Percentiles rank a stretch among this genome's conserved stretches.
Conservation (phyloP, 345 rosid genomes). For the Excoecaria agallocha region DNA sequence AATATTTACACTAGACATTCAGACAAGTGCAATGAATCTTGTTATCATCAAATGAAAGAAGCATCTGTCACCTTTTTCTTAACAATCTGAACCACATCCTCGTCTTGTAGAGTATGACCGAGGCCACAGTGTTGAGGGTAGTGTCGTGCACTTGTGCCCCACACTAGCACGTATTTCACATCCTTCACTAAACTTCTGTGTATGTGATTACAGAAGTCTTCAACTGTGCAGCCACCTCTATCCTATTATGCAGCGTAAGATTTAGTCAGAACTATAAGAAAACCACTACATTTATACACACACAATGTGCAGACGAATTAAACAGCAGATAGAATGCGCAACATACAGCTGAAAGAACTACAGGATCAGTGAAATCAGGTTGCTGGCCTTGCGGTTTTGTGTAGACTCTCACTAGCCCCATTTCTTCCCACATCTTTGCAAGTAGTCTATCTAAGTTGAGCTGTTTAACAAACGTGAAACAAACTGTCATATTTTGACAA, state of each 20-base stretch:
- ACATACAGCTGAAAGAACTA: constrained; percentile 86
- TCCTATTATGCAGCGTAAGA: constrained; percentile 46
- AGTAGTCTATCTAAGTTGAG: constrained; percentile 96
- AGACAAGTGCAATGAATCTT: not conserved
- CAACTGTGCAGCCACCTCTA: constrained; percentile 94
- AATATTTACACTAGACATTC: not conserved
- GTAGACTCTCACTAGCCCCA: constrained; percentile 95
- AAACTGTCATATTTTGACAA: constrained; percentile 18
- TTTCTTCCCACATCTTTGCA: constrained; percentile 93
- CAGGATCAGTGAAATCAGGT: constrained; percentile 92
- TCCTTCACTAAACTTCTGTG: constrained; percentile 95
- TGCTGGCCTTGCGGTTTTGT: constrained; percentile 99
- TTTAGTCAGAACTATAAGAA: not conserved
- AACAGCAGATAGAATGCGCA: constrained; percentile 1
- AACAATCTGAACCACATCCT: constrained; percentile 96
- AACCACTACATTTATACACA: constrained; percentile 11
- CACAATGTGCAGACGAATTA: not conserved
- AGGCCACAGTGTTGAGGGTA: constrained; percentile 99
- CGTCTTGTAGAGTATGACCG: constrained; percentile 73
- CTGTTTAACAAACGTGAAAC: constrained; percentile 44
- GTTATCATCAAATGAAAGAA: constrained; percentile 4
- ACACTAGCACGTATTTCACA: constrained; percentile 89
- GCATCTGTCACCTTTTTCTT: constrained; percentile 77
- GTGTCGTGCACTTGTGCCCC: constrained; percentile 94
- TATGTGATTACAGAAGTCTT: constrained; percentile 96